These are phyloP conservation scores for Sedum album DNA, from an alignment of 164 flowering plant genomes.

Conservation along the genomic window DNA sequence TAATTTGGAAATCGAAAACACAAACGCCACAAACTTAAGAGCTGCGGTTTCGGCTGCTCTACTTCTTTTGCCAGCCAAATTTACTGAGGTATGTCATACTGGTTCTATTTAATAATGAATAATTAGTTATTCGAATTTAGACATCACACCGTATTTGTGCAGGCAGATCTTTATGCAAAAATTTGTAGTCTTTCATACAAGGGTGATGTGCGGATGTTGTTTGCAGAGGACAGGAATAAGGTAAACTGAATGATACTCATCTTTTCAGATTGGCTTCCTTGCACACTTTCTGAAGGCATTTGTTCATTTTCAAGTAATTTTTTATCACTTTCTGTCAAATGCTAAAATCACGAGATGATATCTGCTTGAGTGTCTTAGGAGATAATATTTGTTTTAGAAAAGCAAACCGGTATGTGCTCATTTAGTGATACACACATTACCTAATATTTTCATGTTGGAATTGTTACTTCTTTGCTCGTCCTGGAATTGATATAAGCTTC, in stretches of 20 bases:
- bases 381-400: not conserved
- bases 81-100: constrained; percentile 58
- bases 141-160: constrained; percentile 18
- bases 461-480: not conserved
- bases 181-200: constrained; percentile 85
- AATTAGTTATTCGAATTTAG: not conserved
- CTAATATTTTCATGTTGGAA: not conserved
- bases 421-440: not conserved
- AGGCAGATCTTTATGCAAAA: constrained; percentile 87
- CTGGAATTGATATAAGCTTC: not conserved
- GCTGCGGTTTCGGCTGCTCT: constrained; percentile 88
- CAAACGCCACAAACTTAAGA: constrained; percentile 52
- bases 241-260: constrained; percentile 22
- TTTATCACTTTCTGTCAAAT: too few species aligned
- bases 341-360: not conserved
- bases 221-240: constrained; percentile 95
- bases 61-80: constrained; percentile 71
- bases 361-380: too few species aligned
- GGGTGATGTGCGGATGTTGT: constrained; percentile 93
- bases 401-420: not conserved
- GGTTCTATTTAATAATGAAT: not conserved
- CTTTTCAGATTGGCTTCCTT: not conserved
- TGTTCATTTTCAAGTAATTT: not conserved
- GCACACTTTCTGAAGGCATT: not conserved
- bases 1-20: constrained; percentile 40